Evolutionary conservation across 495 filamentous ascomycete species (phyloP).

Genomic region (Podospora comata): DNA sequence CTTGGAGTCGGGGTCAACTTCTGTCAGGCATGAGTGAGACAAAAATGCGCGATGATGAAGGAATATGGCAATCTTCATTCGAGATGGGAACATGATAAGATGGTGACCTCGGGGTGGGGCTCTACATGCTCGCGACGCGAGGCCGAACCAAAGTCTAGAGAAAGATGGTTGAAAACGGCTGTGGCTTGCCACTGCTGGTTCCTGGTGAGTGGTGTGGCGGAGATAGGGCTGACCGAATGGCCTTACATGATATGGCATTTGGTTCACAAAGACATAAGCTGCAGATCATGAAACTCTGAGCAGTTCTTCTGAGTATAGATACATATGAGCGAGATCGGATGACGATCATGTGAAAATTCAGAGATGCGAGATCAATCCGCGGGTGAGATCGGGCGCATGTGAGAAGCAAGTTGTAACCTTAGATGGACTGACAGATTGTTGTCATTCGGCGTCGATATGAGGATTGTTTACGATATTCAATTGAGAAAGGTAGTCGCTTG

Average conservation of each 20-base stretch:
- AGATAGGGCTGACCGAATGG: neutral
- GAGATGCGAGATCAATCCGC: neutral
- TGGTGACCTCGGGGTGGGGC: neutral
- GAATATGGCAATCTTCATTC: neutral
- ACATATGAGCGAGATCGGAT: neutral
- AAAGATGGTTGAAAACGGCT: neutral
- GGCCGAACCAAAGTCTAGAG: neutral
- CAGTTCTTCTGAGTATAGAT: neutral
- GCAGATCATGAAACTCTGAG: neutral
- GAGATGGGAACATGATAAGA: neutral
- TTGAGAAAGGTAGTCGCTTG: neutral
- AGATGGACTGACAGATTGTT: neutral
- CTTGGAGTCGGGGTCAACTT: neutral
- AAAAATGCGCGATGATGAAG: neutral
- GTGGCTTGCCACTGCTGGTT: neutral
- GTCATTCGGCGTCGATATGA: neutral
- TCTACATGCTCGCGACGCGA: neutral
- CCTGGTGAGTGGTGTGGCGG: neutral
- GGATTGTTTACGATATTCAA: neutral
- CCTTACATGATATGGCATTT: neutral
- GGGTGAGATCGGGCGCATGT: neutral
- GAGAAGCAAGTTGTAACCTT: neutral
- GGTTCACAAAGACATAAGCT: neutral
- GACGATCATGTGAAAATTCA: neutral
- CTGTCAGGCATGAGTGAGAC: neutral